Conservation (phyloP, 2,329 filamentous ascomycete genomes). For the Fusarium papillatum region DNA sequence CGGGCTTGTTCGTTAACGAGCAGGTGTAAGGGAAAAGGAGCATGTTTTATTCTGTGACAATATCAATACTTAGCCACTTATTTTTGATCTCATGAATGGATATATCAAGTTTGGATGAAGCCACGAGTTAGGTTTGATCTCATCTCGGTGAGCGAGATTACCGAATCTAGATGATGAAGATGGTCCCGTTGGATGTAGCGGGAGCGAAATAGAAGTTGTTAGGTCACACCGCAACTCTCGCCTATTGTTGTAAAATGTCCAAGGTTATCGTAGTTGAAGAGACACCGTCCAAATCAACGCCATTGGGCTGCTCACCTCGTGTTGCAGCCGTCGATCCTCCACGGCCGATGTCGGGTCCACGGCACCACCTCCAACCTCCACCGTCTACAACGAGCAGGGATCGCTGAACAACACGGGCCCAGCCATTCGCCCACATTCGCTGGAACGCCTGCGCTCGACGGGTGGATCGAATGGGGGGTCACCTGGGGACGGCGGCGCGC, state of each 20-base stretch:
- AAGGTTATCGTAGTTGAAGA: background rate
- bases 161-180: conserved; percentile 22
- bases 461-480: conserved; percentile 7
- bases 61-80: conserved; percentile 16
- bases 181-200: background rate
- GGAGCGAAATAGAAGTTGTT: background rate
- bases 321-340: background rate
- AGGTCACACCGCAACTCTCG: conserved; percentile 19
- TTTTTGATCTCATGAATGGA: background rate
- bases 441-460: background rate
- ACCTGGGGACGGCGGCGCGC: conserved; percentile 22
- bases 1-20: conserved; percentile 75
- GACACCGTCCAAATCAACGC: background rate
- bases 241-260: conserved; percentile 13
- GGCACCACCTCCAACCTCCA: conserved; percentile 10
- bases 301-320: conserved; percentile 4
- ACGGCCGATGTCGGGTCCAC: conserved; percentile 37
- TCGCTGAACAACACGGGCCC: conserved; percentile 38
- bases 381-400: conserved; percentile 18
- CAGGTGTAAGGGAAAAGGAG: conserved; percentile 38
- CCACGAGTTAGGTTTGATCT: conserved; percentile 23
- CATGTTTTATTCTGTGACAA: conserved; percentile 33
- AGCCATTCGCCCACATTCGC: conserved; percentile 33
- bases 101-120: background rate
- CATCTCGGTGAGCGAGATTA: conserved; percentile 29